These are phyloP conservation scores for Macadamia integrifolia DNA, from an alignment of 164 flowering plant genomes.

Conservation along the genomic window DNA sequence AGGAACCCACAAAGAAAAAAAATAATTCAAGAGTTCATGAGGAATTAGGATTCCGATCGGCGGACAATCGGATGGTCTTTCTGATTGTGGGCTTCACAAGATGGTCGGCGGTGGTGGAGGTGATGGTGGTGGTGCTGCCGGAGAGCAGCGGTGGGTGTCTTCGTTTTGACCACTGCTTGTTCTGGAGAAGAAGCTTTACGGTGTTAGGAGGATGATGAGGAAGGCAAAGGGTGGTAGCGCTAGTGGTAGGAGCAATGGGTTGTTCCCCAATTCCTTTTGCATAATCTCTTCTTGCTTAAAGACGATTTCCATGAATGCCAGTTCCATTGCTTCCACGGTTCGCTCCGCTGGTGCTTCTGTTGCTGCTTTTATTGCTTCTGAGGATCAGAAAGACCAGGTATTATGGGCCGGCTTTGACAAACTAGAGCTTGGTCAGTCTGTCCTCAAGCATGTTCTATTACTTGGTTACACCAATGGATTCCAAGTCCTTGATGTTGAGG, in stretches of 20 bases:
- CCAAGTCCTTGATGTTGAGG: slow-evolving; percentile 81
- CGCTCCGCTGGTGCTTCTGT: slow-evolving; percentile 68
- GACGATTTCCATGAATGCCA: slow-evolving; percentile 61
- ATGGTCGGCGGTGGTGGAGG: slow-evolving; percentile 16
- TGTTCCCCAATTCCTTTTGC: slow-evolving; percentile 72
- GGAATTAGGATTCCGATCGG: slow-evolving; percentile 9
- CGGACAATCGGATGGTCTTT: slow-evolving; percentile 22
- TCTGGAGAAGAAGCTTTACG: neutral
- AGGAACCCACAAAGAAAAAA: no score
- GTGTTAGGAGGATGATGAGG: slow-evolving; percentile 20
- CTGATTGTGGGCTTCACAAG: slow-evolving; percentile 13
- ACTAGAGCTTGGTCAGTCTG: slow-evolving; percentile 45
- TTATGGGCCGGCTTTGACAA: slow-evolving; percentile 87
- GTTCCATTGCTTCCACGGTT: slow-evolving; percentile 43
- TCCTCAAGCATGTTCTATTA: slow-evolving; percentile 49
- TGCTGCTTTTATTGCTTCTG: slow-evolving; percentile 46
- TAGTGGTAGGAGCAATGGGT: slow-evolving; percentile 27
- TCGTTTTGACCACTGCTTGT: neutral
- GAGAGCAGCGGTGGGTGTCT: slow-evolving; percentile 3
- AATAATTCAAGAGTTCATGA: no score
- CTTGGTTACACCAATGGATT: slow-evolving; percentile 77
- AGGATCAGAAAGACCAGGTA: slow-evolving; percentile 70
- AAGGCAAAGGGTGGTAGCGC: slow-evolving; percentile 17
- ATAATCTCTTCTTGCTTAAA: slow-evolving; percentile 76
- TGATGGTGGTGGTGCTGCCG: slow-evolving; percentile 7